Base-by-base conservation (phyloP, 352 stramenopile genomes). In the Globisporangium abappressorium region DNA sequence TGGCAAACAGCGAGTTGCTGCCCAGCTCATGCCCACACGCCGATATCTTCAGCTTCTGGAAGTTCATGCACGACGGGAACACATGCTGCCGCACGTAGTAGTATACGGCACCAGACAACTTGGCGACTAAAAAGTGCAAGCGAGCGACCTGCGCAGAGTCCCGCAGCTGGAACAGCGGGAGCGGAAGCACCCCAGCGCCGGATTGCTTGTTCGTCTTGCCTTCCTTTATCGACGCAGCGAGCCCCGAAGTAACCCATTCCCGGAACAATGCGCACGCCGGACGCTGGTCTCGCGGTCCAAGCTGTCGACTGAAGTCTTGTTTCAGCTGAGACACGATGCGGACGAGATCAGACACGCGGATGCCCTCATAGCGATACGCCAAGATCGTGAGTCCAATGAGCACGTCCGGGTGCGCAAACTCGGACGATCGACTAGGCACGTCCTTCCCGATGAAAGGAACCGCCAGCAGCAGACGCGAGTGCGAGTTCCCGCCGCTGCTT, bases 401-500 rank as follows among this genome's bases (percentile, higher is more conserved):
- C 6, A 98, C 96, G 69, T 99, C 98, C 7, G 98, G 98, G 64
- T 99, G 97, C 8, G 97, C 98, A 71, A 99, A 99, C 76, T 99
- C 98, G 33, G 95, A 99, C 22, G 97, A 98, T 36, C 97, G 85
- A 68, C 93, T 99, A 5, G 98, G 98, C 15, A 99, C 98, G 78
- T 99, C 98, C 75, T 99, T 99, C 28, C 97, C 98, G 36, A 99
- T 96, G 72, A 99, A 99, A 33, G 98, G 98, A 5, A 99, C 95
- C 0, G 98, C 98, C 43, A 99, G 78, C 57, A 99, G 79, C 43
- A 98, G 74, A 43, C 98, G 93, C 53, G 97, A 98, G n/a, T 97
- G 97, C 53, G 98, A 97, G 69, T 98, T 98, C 2, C 90, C 89
- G 60, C 95, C 69, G 69, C 71, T 76, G 81, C 84, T 63, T 2